Evolutionary conservation across 352 stramenopile species (phyloP).

Genomic region (Phytophthora hibernalis): DNA sequence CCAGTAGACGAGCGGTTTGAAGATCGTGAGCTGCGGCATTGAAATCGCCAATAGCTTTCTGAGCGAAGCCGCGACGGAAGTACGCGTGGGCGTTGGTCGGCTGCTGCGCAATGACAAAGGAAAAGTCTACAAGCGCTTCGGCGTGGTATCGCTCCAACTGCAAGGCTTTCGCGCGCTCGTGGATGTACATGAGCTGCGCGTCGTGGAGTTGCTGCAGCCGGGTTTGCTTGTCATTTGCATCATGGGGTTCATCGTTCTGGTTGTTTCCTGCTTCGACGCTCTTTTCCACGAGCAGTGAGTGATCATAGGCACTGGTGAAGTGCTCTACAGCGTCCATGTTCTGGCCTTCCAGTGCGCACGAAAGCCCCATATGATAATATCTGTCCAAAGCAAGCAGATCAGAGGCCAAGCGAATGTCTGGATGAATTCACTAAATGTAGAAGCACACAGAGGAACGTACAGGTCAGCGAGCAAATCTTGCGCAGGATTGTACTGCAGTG

Average conservation of each 20-base stretch:
- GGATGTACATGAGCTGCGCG: slow-evolving; percentile 53
- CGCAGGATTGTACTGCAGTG: slow-evolving; percentile 40
- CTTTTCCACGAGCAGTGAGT: slow-evolving; percentile 26
- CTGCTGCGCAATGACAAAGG: slow-evolving; percentile 68
- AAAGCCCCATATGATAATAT: slow-evolving; percentile 79
- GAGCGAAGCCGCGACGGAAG: slow-evolving; percentile 81
- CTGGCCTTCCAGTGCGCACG: slow-evolving; percentile 49
- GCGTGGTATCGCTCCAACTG: slow-evolving; percentile 77
- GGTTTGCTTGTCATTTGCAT: slow-evolving; percentile 22
- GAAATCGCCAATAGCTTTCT: slow-evolving; percentile 68
- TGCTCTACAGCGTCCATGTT: slow-evolving; percentile 75
- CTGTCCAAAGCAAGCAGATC: slow-evolving; percentile 33
- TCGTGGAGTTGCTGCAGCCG: slow-evolving; percentile 36
- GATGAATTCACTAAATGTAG: slow-evolving; percentile 3
- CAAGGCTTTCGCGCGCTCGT: slow-evolving; percentile 81
- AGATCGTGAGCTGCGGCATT: slow-evolving; percentile 70
- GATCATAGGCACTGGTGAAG: slow-evolving; percentile 56
- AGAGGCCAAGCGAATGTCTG: neutral
- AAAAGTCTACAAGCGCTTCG: slow-evolving; percentile 81
- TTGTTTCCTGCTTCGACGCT: slow-evolving; percentile 23
- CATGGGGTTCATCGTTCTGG: slow-evolving; percentile 18
- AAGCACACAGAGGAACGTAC: slow-evolving; percentile 39
- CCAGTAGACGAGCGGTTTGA: slow-evolving; percentile 69
- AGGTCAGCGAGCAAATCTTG: slow-evolving; percentile 57
- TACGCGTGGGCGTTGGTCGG: slow-evolving; percentile 85